Evolutionary conservation across 306 rosid genomes (phyloP).

Genomic region (Begonia fuchsioides): DNA sequence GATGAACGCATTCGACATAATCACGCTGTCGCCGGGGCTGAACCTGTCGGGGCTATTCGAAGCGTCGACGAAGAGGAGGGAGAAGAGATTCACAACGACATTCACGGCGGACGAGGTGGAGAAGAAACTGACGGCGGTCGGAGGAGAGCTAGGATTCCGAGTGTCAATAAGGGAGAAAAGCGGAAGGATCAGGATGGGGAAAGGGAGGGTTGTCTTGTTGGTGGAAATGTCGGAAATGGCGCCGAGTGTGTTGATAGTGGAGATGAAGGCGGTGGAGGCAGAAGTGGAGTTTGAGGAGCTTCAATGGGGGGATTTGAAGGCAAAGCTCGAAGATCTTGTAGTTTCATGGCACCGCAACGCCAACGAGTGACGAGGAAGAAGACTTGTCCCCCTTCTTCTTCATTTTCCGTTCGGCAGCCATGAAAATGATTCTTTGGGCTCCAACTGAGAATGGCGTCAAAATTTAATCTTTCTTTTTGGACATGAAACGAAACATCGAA

Average conservation of each 20-base stretch:
- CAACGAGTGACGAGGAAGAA: not conserved
- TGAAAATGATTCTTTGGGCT: too few species aligned
- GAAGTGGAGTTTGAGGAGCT: constrained; percentile 40
- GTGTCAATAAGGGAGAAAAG: constrained; percentile 39
- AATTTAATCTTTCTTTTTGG: too few species aligned
- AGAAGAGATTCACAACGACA: constrained; percentile 41
- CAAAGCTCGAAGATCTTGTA: constrained; percentile 35
- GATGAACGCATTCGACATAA: constrained; percentile 79
- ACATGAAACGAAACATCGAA: too few species aligned
- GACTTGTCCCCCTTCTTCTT: too few species aligned
- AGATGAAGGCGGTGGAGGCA: constrained; percentile 39
- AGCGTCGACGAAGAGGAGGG: constrained; percentile 13
- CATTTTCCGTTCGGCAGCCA: too few species aligned
- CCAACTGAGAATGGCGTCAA: too few species aligned
- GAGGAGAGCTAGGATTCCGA: constrained; percentile 37
- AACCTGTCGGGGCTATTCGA: constrained; percentile 66
- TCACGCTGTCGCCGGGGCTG: constrained; percentile 76
- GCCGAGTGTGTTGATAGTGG: constrained; percentile 30
- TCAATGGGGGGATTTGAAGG: constrained; percentile 42
- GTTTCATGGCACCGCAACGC: constrained; percentile 41
- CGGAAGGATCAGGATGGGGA: constrained; percentile 52
- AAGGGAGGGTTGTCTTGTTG: constrained; percentile 36
- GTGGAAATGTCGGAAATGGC: constrained; percentile 42
- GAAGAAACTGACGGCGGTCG: constrained; percentile 47
- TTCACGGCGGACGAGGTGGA: constrained; percentile 24